Evolutionary conservation across 2,329 filamentous ascomycete species (phyloP), one percentile per base, ranked within the genome.

Genomic region (Arthrobotrys megalospora): DNA sequence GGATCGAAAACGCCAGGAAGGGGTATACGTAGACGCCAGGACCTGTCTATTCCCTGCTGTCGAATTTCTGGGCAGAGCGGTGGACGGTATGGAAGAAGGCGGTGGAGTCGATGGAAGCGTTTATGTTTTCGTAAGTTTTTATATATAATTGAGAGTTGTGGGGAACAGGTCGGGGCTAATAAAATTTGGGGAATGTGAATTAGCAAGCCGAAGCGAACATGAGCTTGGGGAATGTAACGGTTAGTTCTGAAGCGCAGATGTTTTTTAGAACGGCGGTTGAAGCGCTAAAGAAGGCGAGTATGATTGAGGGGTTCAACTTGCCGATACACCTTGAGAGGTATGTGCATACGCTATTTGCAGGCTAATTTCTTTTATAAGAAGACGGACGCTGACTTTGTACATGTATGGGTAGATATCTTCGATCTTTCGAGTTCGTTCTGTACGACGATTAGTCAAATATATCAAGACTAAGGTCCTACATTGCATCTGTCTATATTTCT

Each of bases 161-260:
- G 36, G n/a, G n/a, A n/a, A n/a, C n/a, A n/a, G n/a, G 36, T 38
- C 2, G 24, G 24, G 2, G 62, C n/a, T 67, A 62, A 43, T 58
- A 2, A 3, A 38, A 21, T 11, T 36, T 12, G n/a, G 6, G 8
- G 2, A 19, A 53, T 10, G 48, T 16, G 6, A 11, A 32, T 41
- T 50, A 78, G 75, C 67, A 78, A 78, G 75, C 75, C 7, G 75
- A 78, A 36, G 75, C 75, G 28, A 78, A 78, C 52, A 78, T 78
- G 75, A 78, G 75, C 28, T 32, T 78, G 14, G 75, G 75, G 6
- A 78, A 78, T 45, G 75, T 78, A 21, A 72, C 67, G 0, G 62
- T 78, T 5, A 78, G 75, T 45, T 78, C 62, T 34, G 67, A 78
- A 43, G 75, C 75, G 6, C 75, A 78, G 47, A 11, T 19, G 8